Conservation (phyloP, 306 rosid genomes). For the Ochetophila trinervis region DNA sequence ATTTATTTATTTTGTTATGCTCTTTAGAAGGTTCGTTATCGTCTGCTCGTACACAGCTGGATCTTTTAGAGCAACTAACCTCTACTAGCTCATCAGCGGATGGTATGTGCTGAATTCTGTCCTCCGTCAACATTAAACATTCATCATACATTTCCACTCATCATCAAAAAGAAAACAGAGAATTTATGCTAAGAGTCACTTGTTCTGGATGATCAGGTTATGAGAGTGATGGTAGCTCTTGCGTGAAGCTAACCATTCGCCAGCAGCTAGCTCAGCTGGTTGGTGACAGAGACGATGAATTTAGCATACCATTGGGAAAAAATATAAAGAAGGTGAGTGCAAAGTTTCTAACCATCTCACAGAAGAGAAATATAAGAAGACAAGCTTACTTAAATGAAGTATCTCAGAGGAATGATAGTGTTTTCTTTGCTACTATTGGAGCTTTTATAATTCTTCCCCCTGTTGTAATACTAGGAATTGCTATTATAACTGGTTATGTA, state of each 20-base stretch:
- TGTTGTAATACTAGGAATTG: constrained; percentile 78
- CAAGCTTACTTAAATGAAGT: constrained; percentile 78
- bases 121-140: not conserved
- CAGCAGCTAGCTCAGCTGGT: constrained; percentile 70
- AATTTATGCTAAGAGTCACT: not conserved
- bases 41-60: constrained; percentile 74
- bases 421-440: constrained; percentile 85
- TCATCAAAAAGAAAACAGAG: not conserved
- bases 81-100: constrained; percentile 52
- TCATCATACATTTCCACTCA: not conserved
- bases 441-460: constrained; percentile 94
- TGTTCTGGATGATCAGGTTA: constrained; percentile 45
- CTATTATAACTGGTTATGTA: constrained; percentile 83
- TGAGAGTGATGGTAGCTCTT: constrained; percentile 57
- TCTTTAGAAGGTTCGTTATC: constrained; percentile 53
- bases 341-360: constrained; percentile 75
- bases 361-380: constrained; percentile 86
- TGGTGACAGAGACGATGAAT: constrained; percentile 71
- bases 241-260: constrained; percentile 49
- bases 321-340: constrained; percentile 74
- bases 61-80: constrained; percentile 88
- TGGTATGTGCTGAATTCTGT: constrained; percentile 42
- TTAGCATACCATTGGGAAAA: constrained; percentile 72
- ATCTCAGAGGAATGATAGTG: constrained; percentile 85
- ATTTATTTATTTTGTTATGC: not conserved